Evolutionary conservation across 148 eudicot genomes (phyloP).

Genomic region (Amaranthus palmeri): DNA sequence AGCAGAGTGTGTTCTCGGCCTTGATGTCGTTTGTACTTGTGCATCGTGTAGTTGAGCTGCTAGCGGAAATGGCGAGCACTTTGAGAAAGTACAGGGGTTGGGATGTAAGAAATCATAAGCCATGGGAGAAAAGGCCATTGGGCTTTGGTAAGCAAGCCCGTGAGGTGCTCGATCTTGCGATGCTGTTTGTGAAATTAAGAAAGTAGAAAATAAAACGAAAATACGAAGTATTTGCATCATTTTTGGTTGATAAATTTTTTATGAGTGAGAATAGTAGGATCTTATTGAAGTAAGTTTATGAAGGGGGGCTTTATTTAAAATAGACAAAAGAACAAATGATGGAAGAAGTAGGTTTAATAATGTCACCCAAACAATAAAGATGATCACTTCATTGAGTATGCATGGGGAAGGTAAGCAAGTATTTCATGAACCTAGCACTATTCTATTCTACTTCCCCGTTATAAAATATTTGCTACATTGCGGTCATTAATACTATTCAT

Average conservation of each 20-base stretch:
- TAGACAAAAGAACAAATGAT: conserved; percentile 33
- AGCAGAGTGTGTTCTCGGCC: not conserved
- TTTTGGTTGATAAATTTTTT: not conserved
- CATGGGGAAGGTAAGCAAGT: conserved; percentile 17
- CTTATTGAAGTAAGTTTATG: conserved; percentile 6
- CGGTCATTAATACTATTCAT: too few relatives aligned
- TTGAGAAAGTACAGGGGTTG: conserved; percentile 28
- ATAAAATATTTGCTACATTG: too few relatives aligned
- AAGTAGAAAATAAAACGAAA: conserved; percentile 28
- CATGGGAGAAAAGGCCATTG: conserved; percentile 55
- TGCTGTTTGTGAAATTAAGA: conserved; percentile 23
- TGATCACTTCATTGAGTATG: conserved; percentile 4
- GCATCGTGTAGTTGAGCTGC: conserved; percentile 51
- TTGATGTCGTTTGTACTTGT: conserved; percentile 24
- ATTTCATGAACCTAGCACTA: not conserved
- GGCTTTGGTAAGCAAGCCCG: conserved; percentile 48
- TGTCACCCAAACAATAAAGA: conserved; percentile 14
- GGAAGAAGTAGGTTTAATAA: conserved; percentile 27
- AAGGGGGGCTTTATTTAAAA: conserved; percentile 28
- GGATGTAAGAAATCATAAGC: conserved; percentile 75
- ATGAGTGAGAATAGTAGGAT: not conserved
- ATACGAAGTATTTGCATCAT: conserved; percentile 19
- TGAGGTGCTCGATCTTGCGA: conserved; percentile 70
- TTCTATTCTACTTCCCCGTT: not conserved
- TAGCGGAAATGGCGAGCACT: conserved; percentile 45